Evolutionary conservation across 108 stramenopile genomes (phyloP), one percentile per base, ranked within the genome.

Genomic region (Pseudonitzschia multiseries): DNA sequence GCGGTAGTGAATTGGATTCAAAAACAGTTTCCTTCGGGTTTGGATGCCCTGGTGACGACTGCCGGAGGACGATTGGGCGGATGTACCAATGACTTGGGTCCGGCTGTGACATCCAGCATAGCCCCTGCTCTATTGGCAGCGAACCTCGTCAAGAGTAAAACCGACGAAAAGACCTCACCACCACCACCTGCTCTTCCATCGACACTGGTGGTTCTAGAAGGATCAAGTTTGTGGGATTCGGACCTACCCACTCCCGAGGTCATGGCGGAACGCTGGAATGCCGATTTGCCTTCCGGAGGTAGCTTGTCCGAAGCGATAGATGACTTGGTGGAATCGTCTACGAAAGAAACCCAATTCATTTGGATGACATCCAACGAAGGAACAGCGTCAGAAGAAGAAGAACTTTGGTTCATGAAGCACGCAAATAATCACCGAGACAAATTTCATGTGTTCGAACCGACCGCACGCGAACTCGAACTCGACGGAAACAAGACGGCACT

Each of bases 61-160:
- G 46, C 68, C 15, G 68, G 68, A 68, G 68, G 68, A 51, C 48
- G 26, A 51, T 9, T 68, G 50, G 68, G 68, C 8, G 68, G 68
- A 51, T 68, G 68, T 17, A 52, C 5, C 26, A 21, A 46, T 17
- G n/a, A 14, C 26, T 9, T 12, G 27, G 50, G 31, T 51, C 17
- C 48, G 21, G 15, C 28, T 0, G 26, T 24, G 28, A 26, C 29
- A 59, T 44, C 68, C 13, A 68, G 68, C 27, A 32, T 68, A 15
- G 68, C 68, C 4, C 48, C 68, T 12, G 68, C 50, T 27, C 8
- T 68, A 3, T 51, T 68, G 8, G 68, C 68, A 14, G 57, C 57
- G 57, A 59, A 59, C 0, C 31, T 59, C 22, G 17, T 26, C 9
- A 15, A 21, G 26, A 27, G 26, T 8, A 5, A 31, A 59, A 59